Base-by-base conservation (phyloP, 192 early-diverging fungal genomes). In the Funneliformis mosseae region DNA sequence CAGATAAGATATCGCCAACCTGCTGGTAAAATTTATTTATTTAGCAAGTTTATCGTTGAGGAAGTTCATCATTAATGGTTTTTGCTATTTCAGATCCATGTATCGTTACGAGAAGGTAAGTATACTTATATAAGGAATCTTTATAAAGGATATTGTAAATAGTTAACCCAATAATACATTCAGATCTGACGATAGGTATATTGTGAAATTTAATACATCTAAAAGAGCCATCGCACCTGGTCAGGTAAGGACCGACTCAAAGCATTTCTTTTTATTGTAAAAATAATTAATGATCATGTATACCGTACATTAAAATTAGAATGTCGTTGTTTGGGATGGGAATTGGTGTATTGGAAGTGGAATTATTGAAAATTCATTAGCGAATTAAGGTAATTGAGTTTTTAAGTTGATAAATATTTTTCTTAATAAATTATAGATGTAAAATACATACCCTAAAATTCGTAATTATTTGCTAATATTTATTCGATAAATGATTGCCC, bases 261-360 rank as follows among this genome's bases (percentile, higher is more conserved):
- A 21, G 2, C n/a, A 18, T 33, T 46, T 16, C 18, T 9, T 11
- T 50, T 28, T 60, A 16, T 63, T 75, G 43, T 12, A 7, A 76
- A 59, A 18, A 8, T 27, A 4, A 38, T 27, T 64, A 38, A 80
- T 11, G 39, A 27, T 23, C 8, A 38, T 62, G 0, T 28, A 28
- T 66, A 48, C 33, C 33, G 0, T 41, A 67, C 5, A 10, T 23
- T 41, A 71, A 14, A 23, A 5, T 70, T 71, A 79, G 78, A 23
- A 86, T 69, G 83, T 88, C 7, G 87, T 83, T 25, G 78, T 86
- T 21, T 88, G 87, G 87, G 69, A 82, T 60, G 69, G 69, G 4
- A 85, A 88, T 43, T 84, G 85, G 87, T 88, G 87, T 50, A 71
- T 88, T 38, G 87, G 87, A 2, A 74, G 83, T 50, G 87, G 87